Evolutionary conservation across 345 rosid genomes (phyloP).

Genomic region (Nephelium lappaceum): DNA sequence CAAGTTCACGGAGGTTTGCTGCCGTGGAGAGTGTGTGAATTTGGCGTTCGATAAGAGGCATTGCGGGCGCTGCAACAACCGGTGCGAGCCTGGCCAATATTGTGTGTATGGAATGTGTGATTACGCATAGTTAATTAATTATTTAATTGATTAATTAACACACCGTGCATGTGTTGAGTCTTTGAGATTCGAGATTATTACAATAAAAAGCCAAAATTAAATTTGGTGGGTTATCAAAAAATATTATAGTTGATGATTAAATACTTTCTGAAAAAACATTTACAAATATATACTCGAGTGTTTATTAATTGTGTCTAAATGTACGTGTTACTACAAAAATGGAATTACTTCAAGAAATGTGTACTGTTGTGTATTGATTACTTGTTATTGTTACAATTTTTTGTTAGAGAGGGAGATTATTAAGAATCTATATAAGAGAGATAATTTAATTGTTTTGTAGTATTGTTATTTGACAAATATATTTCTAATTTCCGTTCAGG

Average conservation of each 20-base stretch:
- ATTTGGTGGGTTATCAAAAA: constrained; percentile 10
- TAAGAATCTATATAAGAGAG: background rate
- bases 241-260: background rate
- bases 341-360: background rate
- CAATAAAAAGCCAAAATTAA: constrained; percentile 30
- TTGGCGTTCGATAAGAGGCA: constrained; percentile 64
- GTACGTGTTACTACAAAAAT: constrained; percentile 10
- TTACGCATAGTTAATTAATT: constrained; percentile 45
- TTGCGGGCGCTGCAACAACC: constrained; percentile 70
- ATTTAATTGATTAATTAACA: background rate
- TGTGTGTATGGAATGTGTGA: constrained; percentile 83
- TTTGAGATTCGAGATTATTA: constrained; percentile 17
- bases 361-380: background rate
- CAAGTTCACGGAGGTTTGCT: constrained; percentile 58
- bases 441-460: background rate
- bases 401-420: constrained; percentile 2
- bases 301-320: background rate
- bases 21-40: constrained; percentile 72
- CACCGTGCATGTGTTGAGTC: background rate
- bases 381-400: background rate
- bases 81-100: constrained; percentile 38
- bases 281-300: background rate
- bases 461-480: background rate
- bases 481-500: no score
- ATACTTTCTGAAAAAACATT: no score